Base-by-base conservation (phyloP, 805 yeast species). In the Scheffersomyces amazonensis region DNA sequence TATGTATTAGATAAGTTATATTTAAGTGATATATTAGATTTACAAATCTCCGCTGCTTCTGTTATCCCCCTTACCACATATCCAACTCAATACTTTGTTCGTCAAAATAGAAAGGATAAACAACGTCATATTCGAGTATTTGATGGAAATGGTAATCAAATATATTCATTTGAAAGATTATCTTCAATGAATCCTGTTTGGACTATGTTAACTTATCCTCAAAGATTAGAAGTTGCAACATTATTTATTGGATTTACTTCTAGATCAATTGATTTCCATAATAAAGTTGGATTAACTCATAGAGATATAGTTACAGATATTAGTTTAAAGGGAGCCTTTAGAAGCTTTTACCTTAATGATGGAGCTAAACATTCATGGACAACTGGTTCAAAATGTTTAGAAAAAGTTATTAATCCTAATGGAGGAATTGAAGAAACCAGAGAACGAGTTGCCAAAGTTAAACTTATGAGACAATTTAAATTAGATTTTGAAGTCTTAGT, bases 341-440 rank as follows among this genome's bases (percentile, higher is more conserved):
- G 76, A 42, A 66, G 70, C 20, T 80, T 79, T 52, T 70, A 71
- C 43, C 58, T 77, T 19, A 56, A 53, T 32, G 80, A 76, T 47
- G 85, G 84, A 2, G 61, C 67, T 37, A 69, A 74, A 43, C 78
- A 75, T 51, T 72, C 65, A 13, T 80, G 86, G 86, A 63, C 75
- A 3, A 62, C 75, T 32, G 70, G 75, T 16, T 56, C 81, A 5
- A 69, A 75, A 43, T 72, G 50, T 46, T 62, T 80, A 37, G 83
- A 78, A 50, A 65, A 66, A 35, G 65, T 78, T 32, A 53, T 66
- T 28, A 80, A 79, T 50, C 80, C 80, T 4, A 72, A 73, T 25
- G 82, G 81, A 11, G 72, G 71, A n/a, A 69, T 60, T 39, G 81
- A 78, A 50, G 84, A 79, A 53, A 50, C 55, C 16, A 70, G 81